phyloP scores from a whole-genome alignment of 2,329 filamentous ascomycete genomes.

The Fusarium staphyleae region DNA sequence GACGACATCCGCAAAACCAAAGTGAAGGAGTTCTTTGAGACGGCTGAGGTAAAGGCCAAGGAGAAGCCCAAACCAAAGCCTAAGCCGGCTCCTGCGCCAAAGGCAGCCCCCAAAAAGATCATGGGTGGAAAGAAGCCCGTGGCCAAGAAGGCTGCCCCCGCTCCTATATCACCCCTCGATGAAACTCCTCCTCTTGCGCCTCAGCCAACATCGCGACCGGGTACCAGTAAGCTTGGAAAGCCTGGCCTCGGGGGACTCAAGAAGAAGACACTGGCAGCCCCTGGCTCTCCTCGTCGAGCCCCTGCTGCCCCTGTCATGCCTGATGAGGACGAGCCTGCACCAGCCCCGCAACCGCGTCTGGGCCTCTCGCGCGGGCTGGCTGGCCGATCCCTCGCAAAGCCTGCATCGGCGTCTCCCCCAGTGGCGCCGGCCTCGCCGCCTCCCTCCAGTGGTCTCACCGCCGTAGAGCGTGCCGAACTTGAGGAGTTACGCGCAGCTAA shows the following conservation, averaged over 20 bases:
- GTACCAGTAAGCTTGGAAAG: constrained; percentile 61
- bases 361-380: constrained; percentile 81
- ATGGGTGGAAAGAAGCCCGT: constrained; percentile 52
- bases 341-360: constrained; percentile 67
- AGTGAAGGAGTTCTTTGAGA: constrained; percentile 89
- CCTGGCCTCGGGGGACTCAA: constrained; percentile 65
- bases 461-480: constrained; percentile 89
- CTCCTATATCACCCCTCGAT: constrained; percentile 54
- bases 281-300: constrained; percentile 63
- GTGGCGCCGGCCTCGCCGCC: constrained; percentile 63
- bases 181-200: constrained; percentile 64
- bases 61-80: constrained; percentile 84
- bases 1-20: constrained; percentile 97
- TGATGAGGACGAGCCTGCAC: constrained; percentile 64
- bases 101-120: constrained; percentile 58
- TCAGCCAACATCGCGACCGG: constrained; percentile 62
- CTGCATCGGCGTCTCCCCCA: constrained; percentile 60
- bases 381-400: constrained; percentile 83
- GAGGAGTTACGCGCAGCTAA: constrained; percentile 87
- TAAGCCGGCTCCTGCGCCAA: constrained; percentile 64
- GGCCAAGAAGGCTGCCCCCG: constrained; percentile 55
- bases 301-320: constrained; percentile 57
- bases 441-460: constrained; percentile 70
- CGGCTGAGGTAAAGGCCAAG: constrained; percentile 57
- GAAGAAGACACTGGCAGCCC: constrained; percentile 59